These are phyloP conservation scores for Globisporangium middletonii DNA, from an alignment of 352 stramenopile species.

Conservation along the genomic window DNA sequence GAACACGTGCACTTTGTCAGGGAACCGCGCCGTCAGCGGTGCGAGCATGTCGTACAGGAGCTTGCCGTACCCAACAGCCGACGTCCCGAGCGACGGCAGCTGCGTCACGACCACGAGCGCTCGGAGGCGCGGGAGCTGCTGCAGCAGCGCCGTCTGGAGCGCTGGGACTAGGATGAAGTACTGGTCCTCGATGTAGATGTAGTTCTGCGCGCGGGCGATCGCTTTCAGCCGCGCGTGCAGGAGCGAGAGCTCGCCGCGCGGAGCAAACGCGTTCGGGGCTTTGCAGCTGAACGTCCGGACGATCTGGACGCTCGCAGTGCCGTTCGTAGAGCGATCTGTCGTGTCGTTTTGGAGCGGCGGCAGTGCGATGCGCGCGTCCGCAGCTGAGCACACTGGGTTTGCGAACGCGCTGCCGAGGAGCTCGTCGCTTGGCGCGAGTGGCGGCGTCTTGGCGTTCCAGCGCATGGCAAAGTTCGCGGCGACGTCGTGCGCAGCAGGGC, in stretches of 20 bases:
- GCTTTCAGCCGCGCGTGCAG: constrained; percentile 49
- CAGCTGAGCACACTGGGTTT: constrained; percentile 20
- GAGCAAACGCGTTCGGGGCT: neutral
- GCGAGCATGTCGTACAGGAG: constrained; percentile 53
- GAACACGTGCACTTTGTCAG: constrained; percentile 53
- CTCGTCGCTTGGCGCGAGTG: constrained; percentile 25
- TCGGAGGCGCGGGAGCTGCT: constrained; percentile 34
- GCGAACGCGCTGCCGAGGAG: constrained; percentile 33
- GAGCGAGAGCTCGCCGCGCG: constrained; percentile 47
- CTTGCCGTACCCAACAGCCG: constrained; percentile 28
- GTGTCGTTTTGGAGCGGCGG: neutral
- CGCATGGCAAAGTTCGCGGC: constrained; percentile 54
- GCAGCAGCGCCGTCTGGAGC: constrained; percentile 37
- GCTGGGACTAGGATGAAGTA: constrained; percentile 63
- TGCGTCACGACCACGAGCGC: constrained; percentile 51
- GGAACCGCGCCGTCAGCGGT: constrained; percentile 52
- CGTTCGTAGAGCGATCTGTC: neutral
- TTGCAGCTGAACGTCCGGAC: constrained; percentile 42
- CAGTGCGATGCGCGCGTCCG: neutral
- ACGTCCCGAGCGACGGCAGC: constrained; percentile 21
- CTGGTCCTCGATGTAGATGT: constrained; percentile 69
- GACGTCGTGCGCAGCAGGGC: constrained; percentile 41
- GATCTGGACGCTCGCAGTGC: constrained; percentile 28
- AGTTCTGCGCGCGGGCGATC: constrained; percentile 50
- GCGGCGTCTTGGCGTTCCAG: constrained; percentile 40